Percentiles rank a stretch among this genome's conserved stretches.
Evolutionary conservation across 768 basidiomycete genomes (phyloP).

Genomic region (Filobasidium floriforme): DNA sequence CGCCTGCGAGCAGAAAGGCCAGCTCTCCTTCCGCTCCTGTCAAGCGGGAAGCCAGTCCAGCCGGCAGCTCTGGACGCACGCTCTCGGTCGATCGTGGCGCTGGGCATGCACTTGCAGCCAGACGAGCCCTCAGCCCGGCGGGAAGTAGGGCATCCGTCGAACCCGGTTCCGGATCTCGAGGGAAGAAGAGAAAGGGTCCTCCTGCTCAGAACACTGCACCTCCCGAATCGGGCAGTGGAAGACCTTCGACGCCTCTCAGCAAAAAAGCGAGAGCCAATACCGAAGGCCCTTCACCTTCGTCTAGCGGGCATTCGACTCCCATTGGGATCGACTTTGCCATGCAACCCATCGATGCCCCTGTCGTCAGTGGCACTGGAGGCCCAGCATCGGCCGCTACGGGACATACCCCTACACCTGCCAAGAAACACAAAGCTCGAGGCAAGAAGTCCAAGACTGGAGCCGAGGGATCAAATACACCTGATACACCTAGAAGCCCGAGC

Average conservation of each 20-base stretch:
- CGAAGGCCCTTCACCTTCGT: conserved; percentile 1
- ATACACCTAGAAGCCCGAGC: background rate
- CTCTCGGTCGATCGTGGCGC: conserved; percentile 18
- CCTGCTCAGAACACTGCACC: conserved; percentile 16
- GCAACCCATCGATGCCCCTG: background rate
- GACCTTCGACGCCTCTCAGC: background rate
- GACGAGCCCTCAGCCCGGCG: conserved; percentile 20
- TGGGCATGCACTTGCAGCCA: conserved; percentile 15
- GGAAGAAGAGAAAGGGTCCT: conserved; percentile 15
- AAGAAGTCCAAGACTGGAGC: conserved; percentile 25
- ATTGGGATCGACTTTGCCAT: background rate
- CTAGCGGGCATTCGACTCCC: background rate
- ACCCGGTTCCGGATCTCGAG: conserved; percentile 6
- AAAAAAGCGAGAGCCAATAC: conserved; percentile 7
- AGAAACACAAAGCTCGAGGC: conserved; percentile 19
- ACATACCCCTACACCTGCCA: conserved; percentile 3
- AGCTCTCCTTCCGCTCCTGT: conserved; percentile 6
- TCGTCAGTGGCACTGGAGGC: background rate
- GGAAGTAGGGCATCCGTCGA: conserved; percentile 6
- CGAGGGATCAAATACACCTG: conserved; percentile 3
- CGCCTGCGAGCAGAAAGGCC: conserved; percentile 8
- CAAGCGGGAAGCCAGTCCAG: background rate
- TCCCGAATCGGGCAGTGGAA: conserved; percentile 14
- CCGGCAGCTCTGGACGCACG: conserved; percentile 7
- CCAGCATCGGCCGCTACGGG: background rate